Conservation (phyloP, 768 basidiomycete genomes). For the Lactarius hatsudake region DNA sequence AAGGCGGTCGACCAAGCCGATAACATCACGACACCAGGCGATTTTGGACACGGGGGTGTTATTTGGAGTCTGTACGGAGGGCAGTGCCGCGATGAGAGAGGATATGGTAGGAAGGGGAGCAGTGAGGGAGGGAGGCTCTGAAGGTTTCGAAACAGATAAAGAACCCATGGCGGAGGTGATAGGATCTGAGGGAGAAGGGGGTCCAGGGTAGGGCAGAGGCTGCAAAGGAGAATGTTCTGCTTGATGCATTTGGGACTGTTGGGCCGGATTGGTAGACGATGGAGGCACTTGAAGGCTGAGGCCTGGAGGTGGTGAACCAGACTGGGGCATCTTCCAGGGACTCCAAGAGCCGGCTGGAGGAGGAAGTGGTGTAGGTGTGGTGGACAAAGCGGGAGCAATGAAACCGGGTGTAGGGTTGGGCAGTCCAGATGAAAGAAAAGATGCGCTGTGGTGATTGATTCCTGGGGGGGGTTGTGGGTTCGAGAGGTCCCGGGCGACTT, state of each 20-base stretch:
- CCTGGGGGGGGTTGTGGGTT: conserved; percentile 24
- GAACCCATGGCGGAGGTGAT: conserved; percentile 27
- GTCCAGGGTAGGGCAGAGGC: conserved; percentile 2
- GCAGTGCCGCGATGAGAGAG: conserved; percentile 51
- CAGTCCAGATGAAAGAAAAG: conserved; percentile 31
- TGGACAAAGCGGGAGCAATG: conserved; percentile 14
- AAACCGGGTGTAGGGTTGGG: conserved; percentile 29
- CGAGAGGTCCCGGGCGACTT: conserved; percentile 31
- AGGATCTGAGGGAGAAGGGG: conserved; percentile 14
- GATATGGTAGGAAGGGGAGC: conserved; percentile 66
- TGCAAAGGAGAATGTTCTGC: neutral
- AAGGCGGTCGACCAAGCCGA: conserved; percentile 68
- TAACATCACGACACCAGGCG: conserved; percentile 79
- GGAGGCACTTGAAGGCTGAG: conserved; percentile 31
- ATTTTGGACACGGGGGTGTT: conserved; percentile 62
- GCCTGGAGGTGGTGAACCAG: conserved; percentile 29
- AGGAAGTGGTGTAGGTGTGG: conserved; percentile 25
- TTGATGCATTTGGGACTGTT: conserved; percentile 9
- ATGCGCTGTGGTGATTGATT: conserved; percentile 25
- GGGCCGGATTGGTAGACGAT: conserved; percentile 26
- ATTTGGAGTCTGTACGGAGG: conserved; percentile 50
- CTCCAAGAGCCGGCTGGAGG: conserved; percentile 30
- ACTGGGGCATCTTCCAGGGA: conserved; percentile 33
- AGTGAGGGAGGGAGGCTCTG: conserved; percentile 51
- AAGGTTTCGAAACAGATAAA: conserved; percentile 27